Conservation (phyloP, 306 rosid genomes). For the Pyrus betulifolia region DNA sequence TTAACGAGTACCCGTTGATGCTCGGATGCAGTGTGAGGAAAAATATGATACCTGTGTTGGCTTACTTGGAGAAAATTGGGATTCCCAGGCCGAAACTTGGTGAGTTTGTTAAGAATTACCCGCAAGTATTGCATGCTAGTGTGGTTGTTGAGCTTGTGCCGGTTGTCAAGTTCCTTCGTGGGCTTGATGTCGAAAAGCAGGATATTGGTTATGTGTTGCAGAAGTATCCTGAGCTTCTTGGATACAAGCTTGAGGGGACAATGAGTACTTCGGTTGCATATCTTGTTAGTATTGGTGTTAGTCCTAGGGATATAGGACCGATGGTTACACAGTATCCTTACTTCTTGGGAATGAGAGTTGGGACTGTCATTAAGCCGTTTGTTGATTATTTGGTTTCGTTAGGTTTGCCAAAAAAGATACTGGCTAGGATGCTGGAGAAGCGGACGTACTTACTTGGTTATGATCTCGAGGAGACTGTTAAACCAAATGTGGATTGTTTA, state of each 20-base stretch:
- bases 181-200: conserved; percentile 79
- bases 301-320: conserved; percentile 87
- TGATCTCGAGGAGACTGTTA: conserved; percentile 72
- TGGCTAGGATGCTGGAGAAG: conserved; percentile 86
- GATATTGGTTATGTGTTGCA: conserved; percentile 83
- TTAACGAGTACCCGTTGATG: conserved; percentile 72
- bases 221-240: conserved; percentile 86
- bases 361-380: conserved; percentile 72
- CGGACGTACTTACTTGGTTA: conserved; percentile 74
- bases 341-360: conserved; percentile 89
- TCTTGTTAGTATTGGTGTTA: conserved; percentile 86
- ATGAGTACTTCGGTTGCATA: conserved; percentile 96
- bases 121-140: conserved; percentile 89
- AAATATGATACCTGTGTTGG: conserved; percentile 75
- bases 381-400: conserved; percentile 61
- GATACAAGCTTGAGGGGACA: conserved; percentile 94
- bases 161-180: conserved; percentile 75
- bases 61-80: conserved; percentile 90
- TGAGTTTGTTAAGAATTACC: conserved; percentile 63
- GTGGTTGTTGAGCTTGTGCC: conserved; percentile 94
- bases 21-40: conserved; percentile 80
- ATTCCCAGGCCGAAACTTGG: conserved; percentile 65
- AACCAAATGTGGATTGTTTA: conserved; percentile 79
- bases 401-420: conserved; percentile 72
- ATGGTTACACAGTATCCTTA: conserved; percentile 91